A percentile compares a stretch with the other conserved stretches of the same genome.
Evolutionary conservation across 352 stramenopile species (phyloP).

Genomic region (Phytophthora meadii): DNA sequence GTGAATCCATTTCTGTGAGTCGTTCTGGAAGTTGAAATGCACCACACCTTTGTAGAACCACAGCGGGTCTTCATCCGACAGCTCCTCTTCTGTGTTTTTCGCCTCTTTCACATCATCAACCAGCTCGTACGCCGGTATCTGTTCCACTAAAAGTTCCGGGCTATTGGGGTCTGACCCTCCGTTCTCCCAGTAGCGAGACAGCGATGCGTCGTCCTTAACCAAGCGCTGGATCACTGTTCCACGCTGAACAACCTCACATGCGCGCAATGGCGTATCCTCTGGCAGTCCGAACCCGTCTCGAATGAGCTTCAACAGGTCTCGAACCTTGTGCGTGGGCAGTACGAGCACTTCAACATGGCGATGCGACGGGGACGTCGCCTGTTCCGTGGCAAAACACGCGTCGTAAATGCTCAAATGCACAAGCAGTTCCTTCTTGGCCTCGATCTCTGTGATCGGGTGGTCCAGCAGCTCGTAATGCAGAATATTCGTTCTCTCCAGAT

Average conservation of each 20-base stretch:
- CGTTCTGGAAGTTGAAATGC: conserved; percentile 78
- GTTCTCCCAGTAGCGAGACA: conserved; percentile 63
- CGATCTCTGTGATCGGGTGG: conserved; percentile 85
- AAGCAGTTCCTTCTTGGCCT: conserved; percentile 82
- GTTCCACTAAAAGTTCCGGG: conserved; percentile 65
- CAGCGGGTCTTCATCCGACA: conserved; percentile 24
- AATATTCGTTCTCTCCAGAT: conserved; percentile 67
- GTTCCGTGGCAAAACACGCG: conserved; percentile 57
- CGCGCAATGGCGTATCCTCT: conserved; percentile 48
- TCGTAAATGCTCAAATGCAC: conserved; percentile 86
- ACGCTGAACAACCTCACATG: conserved; percentile 68
- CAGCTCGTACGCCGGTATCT: conserved; percentile 44
- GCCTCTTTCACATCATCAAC: conserved; percentile 1
- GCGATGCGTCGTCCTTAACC: conserved; percentile 40
- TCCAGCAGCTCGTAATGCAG: conserved; percentile 81
- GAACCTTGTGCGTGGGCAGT: conserved; percentile 52
- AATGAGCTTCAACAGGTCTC: conserved; percentile 63
- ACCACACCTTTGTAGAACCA: conserved; percentile 68
- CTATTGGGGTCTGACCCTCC: conserved; percentile 45
- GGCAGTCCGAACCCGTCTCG: conserved; percentile 51
- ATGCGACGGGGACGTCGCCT: conserved; percentile 39
- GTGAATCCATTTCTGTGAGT: conserved; percentile 71
- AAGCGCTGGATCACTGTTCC: conserved; percentile 62
- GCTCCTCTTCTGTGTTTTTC: background rate
- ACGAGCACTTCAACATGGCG: conserved; percentile 75